Evolutionary conservation across 768 basidiomycete species (phyloP).

Genomic region (Russula lepida): DNA sequence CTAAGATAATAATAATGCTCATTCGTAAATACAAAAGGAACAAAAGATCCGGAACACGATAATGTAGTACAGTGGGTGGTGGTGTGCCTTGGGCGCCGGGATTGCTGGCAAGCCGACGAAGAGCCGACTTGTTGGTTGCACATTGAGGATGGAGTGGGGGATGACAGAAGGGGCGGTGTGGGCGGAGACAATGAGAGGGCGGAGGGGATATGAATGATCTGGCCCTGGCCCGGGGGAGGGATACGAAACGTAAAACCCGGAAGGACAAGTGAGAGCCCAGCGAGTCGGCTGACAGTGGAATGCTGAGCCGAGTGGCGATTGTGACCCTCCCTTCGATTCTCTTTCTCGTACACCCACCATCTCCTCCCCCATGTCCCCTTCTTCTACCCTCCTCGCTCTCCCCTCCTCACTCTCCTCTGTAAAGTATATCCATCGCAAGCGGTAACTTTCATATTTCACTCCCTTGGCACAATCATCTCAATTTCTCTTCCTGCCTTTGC

Average conservation of each 20-base stretch:
- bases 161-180: neutral
- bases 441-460: constrained; percentile 11
- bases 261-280: constrained; percentile 2
- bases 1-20: neutral
- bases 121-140: no score
- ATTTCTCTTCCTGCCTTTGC: constrained; percentile 17
- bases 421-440: constrained; percentile 16
- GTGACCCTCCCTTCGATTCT: constrained; percentile 18
- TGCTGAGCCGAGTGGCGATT: constrained; percentile 19
- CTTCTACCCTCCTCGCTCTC: neutral
- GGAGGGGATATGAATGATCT: neutral
- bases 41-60: constrained; percentile 10
- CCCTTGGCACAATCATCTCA: constrained; percentile 9
- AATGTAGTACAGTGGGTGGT: neutral
- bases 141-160: neutral
- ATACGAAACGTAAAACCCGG: constrained; percentile 8
- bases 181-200: constrained; percentile 1
- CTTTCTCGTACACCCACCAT: constrained; percentile 17
- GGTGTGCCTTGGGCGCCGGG: neutral
- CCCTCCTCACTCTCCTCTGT: neutral
- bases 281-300: constrained; percentile 17
- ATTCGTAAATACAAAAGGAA: constrained; percentile 12
- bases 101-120: constrained; percentile 12
- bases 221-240: neutral
- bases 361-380: constrained; percentile 3